Conservation (phyloP, 2,329 filamentous ascomycete genomes). For the Talaromyces sp. region DNA sequence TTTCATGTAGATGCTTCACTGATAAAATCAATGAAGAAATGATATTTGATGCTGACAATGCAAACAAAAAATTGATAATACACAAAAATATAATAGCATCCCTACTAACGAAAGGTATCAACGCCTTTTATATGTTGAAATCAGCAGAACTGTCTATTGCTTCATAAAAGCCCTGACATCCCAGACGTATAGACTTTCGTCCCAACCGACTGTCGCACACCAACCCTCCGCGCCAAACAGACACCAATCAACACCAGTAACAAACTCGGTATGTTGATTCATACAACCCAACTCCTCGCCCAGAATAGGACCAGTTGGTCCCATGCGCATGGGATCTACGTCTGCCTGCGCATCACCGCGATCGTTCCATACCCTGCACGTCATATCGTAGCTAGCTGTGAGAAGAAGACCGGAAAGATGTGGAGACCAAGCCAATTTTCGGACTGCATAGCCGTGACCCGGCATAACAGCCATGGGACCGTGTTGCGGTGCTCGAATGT, state of each 20-base stretch:
- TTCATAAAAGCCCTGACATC: slow-evolving; percentile 69
- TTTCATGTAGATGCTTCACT: not conserved
- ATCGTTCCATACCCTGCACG: slow-evolving; percentile 88
- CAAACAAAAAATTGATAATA: not conserved
- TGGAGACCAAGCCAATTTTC: slow-evolving; percentile 84
- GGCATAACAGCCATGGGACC: slow-evolving; percentile 71
- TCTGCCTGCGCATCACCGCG: slow-evolving; percentile 50
- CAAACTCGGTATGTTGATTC: slow-evolving; percentile 93
- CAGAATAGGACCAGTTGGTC: slow-evolving; percentile 41
- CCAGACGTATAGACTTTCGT: slow-evolving; percentile 87
- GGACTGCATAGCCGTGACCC: slow-evolving; percentile 88
- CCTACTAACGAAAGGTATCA: not conserved
- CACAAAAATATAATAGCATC: not conserved
- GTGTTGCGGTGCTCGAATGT: slow-evolving; percentile 70
- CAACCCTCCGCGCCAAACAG: slow-evolving; percentile 92
- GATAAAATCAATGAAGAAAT: not conserved
- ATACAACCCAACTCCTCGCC: slow-evolving; percentile 79
- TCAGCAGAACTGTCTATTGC: slow-evolving; percentile 23
- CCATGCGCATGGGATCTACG: slow-evolving; percentile 37
- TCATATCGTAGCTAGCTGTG: slow-evolving; percentile 97
- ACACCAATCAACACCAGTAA: slow-evolving; percentile 96
- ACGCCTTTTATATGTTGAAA: slow-evolving; percentile 12
- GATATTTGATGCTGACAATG: not conserved
- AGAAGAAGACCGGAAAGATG: slow-evolving; percentile 85
- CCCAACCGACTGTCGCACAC: slow-evolving; percentile 93